phyloP scores from a whole-genome alignment of 2,329 filamentous ascomycete species.

The Claviceps maximensis region DNA sequence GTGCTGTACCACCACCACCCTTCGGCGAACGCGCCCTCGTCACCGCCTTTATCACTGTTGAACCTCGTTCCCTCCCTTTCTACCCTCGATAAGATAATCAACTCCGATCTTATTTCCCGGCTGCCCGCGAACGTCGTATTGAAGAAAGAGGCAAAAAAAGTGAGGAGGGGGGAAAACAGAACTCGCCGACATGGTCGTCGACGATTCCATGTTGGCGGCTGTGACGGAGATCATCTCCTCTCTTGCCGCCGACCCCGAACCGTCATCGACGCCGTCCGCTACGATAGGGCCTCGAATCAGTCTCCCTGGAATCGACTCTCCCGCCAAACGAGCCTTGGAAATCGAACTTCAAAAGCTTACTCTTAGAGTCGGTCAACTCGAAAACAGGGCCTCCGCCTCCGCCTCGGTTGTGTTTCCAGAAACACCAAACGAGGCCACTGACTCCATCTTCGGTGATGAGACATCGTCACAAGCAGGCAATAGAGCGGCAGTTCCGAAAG shows the following conservation, averaged over 20 bases:
- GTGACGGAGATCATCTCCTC: constrained; percentile 40
- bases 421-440: constrained; percentile 64
- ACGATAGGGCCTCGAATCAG: constrained; percentile 40
- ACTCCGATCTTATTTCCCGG: background rate
- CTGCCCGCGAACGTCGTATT: constrained; percentile 10
- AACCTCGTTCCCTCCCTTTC: background rate
- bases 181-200: constrained; percentile 27
- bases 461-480: constrained; percentile 27
- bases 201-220: constrained; percentile 41
- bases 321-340: constrained; percentile 69
- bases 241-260: constrained; percentile 32
- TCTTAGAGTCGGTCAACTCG: constrained; percentile 66
- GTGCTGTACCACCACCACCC: background rate
- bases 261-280: constrained; percentile 25
- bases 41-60: background rate
- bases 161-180: background rate
- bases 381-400: constrained; percentile 57
- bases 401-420: constrained; percentile 54
- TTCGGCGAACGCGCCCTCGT: constrained; percentile 3
- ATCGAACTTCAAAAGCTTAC: constrained; percentile 69
- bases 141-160: background rate
- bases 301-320: constrained; percentile 63
- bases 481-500: constrained; percentile 22
- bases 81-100: background rate
- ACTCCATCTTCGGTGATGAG: constrained; percentile 49